Evolutionary conservation across 345 rosid genomes (phyloP), one percentile per base, ranked within the genome.

Genomic region (Linum usitatissimum): DNA sequence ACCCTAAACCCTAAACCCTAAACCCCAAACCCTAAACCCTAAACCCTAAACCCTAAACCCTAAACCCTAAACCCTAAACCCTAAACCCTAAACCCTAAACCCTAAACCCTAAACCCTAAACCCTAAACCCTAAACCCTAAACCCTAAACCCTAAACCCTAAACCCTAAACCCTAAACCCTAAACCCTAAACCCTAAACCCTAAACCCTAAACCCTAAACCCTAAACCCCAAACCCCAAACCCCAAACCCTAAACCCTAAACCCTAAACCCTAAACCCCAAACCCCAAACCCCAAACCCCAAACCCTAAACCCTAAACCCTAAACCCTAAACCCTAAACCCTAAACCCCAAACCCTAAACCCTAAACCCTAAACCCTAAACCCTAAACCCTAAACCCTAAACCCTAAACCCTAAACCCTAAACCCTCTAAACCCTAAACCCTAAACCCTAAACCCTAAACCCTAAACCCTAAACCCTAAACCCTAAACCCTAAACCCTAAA

Each of bases 401-500:
- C 23, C 58, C 58, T 18, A 63, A 63, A 15, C 66, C 66, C 45
- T 15, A 53, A 63, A 13, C 66, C 66, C 59, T 51, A 63, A 63
- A 51, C 66, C 66, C 59, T 51, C 42, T 10, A 63, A 63, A 28
- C 66, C 66, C 42, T 23, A 63, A 63, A 28, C 66, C 66, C 42
- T 23, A 63, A 63, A 28, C 66, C 66, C 31, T 36, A 62, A 62
- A 19, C 65, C 65, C 31, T 18, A 62, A 62, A 19, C 65, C 65
- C 31, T 18, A 62, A 62, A 12, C 65, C 65, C 65, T 62, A 62
- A 62, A 62, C 65, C 65, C 65, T 62, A 62, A 62, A 62, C 65
- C 65, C 65, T 62, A 62, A 62, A 62, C 64, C 65, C 65, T 62
- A 62, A 62, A 62, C 65, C 65, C 65, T 62, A 62, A 62, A 62